Conservation (phyloP, 192 early-diverging fungal genomes). For the Coemansia guatemalensis region DNA sequence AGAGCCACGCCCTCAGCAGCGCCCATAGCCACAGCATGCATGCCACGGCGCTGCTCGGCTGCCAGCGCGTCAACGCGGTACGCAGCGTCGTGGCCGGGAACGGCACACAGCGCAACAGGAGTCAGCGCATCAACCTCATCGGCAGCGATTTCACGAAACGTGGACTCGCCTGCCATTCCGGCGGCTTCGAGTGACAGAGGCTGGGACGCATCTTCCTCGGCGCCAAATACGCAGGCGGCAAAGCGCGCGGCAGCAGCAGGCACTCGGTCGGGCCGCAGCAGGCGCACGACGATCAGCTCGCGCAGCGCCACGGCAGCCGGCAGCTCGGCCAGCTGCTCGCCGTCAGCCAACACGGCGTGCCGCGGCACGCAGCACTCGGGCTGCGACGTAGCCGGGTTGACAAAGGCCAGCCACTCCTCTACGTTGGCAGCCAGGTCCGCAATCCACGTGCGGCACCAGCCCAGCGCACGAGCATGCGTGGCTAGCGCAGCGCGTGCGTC, state of each 20-base stretch:
- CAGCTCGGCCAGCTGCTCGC: conserved; percentile 2
- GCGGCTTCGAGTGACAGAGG: conserved; percentile 6
- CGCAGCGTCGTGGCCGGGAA: conserved; percentile 95
- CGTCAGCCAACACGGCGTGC: conserved; percentile 16
- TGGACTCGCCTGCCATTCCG: conserved; percentile 59
- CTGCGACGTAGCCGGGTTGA: conserved; percentile 10
- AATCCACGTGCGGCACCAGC: conserved; percentile 47
- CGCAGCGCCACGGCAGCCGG: conserved; percentile 62
- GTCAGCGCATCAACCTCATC: conserved; percentile 72
- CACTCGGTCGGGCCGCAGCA: conserved; percentile 89
- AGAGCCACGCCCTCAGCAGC: conserved; percentile 89
- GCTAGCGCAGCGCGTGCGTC: conserved; percentile 19
- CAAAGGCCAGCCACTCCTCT: conserved; percentile 22
- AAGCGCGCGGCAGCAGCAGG: conserved; percentile 68
- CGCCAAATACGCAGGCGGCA: conserved; percentile 61
- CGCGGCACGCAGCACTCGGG: conserved; percentile 40
- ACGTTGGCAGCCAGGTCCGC: conserved; percentile 1
- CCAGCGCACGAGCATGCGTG: conserved; percentile 22
- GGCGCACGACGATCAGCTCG: conserved; percentile 78
- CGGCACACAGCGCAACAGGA: conserved; percentile 89
- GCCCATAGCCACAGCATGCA: conserved; percentile 95
- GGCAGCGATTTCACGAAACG: conserved; percentile 65
- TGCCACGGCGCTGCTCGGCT: conserved; percentile 54
- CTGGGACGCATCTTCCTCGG: not conserved
- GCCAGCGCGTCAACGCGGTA: conserved; percentile 92